Conservation (phyloP, 1,284 basidiomycete species). For the Ustilago shanxiensis region DNA sequence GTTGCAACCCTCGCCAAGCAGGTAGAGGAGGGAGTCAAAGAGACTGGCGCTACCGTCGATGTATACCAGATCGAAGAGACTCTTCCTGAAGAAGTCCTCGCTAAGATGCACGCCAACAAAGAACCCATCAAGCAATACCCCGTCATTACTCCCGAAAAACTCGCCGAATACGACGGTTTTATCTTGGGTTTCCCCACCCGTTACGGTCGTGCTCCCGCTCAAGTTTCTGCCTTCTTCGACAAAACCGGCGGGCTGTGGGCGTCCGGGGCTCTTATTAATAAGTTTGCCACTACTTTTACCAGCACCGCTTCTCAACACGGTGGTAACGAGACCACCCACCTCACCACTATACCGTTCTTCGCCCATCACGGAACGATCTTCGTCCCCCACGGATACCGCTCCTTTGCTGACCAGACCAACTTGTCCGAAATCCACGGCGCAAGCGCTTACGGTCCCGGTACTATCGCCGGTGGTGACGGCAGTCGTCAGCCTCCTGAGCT, state of each 20-base stretch:
- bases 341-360: conserved; percentile 62
- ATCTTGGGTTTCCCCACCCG: conserved; percentile 75
- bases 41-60: conserved; percentile 76
- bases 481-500: conserved; percentile 42
- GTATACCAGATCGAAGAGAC: conserved; percentile 87
- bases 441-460: conserved; percentile 56
- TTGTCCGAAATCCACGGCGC: conserved; percentile 47
- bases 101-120: conserved; percentile 79
- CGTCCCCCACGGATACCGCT: conserved; percentile 50
- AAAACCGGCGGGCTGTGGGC: conserved; percentile 82
- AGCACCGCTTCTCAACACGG: conserved; percentile 74
- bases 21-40: conserved; percentile 79
- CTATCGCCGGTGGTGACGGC: conserved; percentile 57
- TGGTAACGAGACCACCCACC: conserved; percentile 58
- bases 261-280: conserved; percentile 79
- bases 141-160: conserved; percentile 77
- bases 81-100: conserved; percentile 81
- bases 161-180: conserved; percentile 75
- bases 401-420: conserved; percentile 34
- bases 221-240: conserved; percentile 77
- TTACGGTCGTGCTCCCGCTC: conserved; percentile 72
- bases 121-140: conserved; percentile 77
- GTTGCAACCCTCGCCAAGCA: conserved; percentile 80
- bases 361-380: conserved; percentile 60
- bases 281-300: conserved; percentile 81